These are phyloP conservation scores for Sarocladium kiliense DNA, from an alignment of 2,329 filamentous ascomycete species.

Conservation along the genomic window DNA sequence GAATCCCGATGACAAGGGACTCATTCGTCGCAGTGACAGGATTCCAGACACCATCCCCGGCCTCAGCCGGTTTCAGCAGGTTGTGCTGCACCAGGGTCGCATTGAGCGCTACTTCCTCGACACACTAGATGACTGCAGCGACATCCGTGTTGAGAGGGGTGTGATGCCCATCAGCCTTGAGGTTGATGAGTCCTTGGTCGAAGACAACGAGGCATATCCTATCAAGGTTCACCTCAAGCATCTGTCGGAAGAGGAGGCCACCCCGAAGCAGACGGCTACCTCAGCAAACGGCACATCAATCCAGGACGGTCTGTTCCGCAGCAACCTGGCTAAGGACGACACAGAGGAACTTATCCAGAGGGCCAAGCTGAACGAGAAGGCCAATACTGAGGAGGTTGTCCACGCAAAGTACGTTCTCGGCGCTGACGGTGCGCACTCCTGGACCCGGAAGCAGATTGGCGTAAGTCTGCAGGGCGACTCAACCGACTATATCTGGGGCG, in stretches of 20 bases:
- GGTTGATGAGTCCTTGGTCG: constrained; percentile 45
- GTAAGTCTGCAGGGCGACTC: constrained; percentile 51
- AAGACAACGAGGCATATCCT: constrained; percentile 51
- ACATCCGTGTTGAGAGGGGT: constrained; percentile 52
- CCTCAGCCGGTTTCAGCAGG: constrained; percentile 58
- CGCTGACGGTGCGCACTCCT: constrained; percentile 63
- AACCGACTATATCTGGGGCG: constrained; percentile 48
- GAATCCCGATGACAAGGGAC: constrained; percentile 57
- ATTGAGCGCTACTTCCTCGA: constrained; percentile 65
- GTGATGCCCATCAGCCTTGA: constrained; percentile 51
- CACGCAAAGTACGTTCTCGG: constrained; percentile 57
- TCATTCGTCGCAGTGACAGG: constrained; percentile 52
- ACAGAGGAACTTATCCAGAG: constrained; percentile 43
- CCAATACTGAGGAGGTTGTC: constrained; percentile 22
- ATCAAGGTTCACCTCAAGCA: constrained; percentile 55
- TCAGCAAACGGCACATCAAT: constrained; percentile 30
- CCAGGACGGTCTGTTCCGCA: constrained; percentile 52
- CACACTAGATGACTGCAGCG: constrained; percentile 34
- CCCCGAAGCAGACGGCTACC: constrained; percentile 31
- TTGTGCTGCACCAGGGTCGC: constrained; percentile 66
- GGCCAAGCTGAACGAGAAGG: constrained; percentile 17
- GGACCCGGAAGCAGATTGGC: constrained; percentile 54
- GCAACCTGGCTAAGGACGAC: constrained; percentile 52
- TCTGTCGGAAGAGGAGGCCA: constrained; percentile 52
- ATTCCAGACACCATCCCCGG: constrained; percentile 59